phyloP scores from a whole-genome alignment of 2,329 filamentous ascomycete species.

The Colletotrichum echinochloae region DNA sequence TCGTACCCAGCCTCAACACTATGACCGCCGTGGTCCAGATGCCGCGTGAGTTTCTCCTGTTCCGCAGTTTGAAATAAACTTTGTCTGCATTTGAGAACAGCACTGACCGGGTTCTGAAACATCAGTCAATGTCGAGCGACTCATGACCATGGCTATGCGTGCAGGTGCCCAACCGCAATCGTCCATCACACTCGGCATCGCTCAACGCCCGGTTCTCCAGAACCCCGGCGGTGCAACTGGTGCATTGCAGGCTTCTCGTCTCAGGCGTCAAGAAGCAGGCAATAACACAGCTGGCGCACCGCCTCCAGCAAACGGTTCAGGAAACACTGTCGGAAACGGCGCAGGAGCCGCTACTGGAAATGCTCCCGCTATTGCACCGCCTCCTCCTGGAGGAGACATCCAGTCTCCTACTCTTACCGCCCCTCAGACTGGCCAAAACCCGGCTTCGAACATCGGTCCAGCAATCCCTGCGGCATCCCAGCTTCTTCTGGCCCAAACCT shows the following conservation, averaged over 20 bases:
- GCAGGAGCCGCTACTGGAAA: slow-evolving; percentile 6
- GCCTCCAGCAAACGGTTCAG: neutral
- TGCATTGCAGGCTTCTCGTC: slow-evolving; percentile 23
- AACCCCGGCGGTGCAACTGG: slow-evolving; percentile 42
- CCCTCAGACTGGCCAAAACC: slow-evolving; percentile 10
- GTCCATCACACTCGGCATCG: slow-evolving; percentile 41
- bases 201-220: slow-evolving; percentile 42
- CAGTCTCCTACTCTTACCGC: too few species aligned
- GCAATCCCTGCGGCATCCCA: slow-evolving; percentile 42
- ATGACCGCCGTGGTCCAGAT: slow-evolving; percentile 44
- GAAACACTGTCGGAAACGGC: slow-evolving; percentile 14
- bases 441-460: neutral
- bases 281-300: slow-evolving; percentile 22
- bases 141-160: slow-evolving; percentile 42
- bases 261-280: slow-evolving; percentile 34
- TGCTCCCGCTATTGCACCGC: slow-evolving; percentile 6
- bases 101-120: slow-evolving; percentile 35
- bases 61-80: neutral
- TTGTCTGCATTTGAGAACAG: neutral
- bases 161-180: slow-evolving; percentile 42
- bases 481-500: slow-evolving; percentile 43
- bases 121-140: slow-evolving; percentile 42
- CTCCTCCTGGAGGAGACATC: slow-evolving; percentile 13
- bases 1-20: slow-evolving; percentile 40
- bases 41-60: slow-evolving; percentile 40